phyloP scores from a whole-genome alignment of 2,329 filamentous ascomycete genomes.

The Phialophora tarda region DNA sequence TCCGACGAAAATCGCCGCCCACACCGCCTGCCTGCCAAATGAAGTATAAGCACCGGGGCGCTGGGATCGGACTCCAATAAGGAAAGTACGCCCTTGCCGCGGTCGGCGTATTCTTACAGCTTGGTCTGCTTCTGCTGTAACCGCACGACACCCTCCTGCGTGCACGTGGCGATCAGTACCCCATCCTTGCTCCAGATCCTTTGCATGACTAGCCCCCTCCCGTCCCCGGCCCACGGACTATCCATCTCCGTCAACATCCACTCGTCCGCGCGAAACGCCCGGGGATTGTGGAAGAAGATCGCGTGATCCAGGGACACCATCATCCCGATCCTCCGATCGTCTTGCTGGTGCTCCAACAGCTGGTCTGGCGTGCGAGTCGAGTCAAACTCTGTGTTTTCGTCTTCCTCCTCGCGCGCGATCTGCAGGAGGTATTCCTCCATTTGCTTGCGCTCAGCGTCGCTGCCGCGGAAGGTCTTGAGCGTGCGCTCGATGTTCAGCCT shows the following conservation, averaged over 20 bases:
- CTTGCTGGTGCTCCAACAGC: conserved; percentile 9
- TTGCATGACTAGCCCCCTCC: conserved; percentile 55
- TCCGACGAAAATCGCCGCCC: neutral
- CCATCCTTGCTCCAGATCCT: conserved; percentile 58
- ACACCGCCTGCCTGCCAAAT: neutral
- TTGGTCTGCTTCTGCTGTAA: conserved; percentile 50
- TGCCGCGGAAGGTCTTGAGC: conserved; percentile 49
- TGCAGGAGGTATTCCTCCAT: conserved; percentile 50
- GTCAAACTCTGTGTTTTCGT: conserved; percentile 45
- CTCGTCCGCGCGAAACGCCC: conserved; percentile 56
- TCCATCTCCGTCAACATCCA: conserved; percentile 59
- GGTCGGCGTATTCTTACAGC: conserved; percentile 27
- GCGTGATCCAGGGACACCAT: conserved; percentile 59
- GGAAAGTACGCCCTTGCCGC: neutral
- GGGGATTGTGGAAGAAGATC: conserved; percentile 59
- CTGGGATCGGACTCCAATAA: neutral
- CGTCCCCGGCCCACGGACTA: conserved; percentile 58
- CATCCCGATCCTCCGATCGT: conserved; percentile 49
- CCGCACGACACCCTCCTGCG: conserved; percentile 57
- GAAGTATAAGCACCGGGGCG: neutral
- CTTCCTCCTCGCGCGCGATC: conserved; percentile 50
- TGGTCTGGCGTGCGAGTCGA: neutral
- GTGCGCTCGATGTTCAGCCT: conserved; percentile 51
- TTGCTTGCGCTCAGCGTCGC: conserved; percentile 50
- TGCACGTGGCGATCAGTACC: conserved; percentile 56